Percentiles rank a stretch among this genome's conserved stretches.
These are phyloP conservation scores for Hibiscus syriacus DNA, from an alignment of 345 rosid species.

Conservation along the genomic window DNA sequence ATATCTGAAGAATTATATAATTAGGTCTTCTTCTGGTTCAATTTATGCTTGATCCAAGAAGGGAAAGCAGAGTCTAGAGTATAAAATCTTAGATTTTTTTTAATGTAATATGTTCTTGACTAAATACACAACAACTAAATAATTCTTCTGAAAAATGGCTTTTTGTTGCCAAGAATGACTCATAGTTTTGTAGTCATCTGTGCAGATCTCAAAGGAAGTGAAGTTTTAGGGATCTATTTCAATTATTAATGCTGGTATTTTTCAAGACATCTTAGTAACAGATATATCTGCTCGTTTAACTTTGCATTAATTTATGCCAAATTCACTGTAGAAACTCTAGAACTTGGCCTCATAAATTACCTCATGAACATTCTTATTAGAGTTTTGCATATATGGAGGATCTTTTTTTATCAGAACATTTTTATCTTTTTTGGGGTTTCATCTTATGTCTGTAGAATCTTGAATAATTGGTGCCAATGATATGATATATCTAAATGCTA, in stretches of 20 bases:
- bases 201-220: background rate
- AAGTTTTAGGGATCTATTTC: background rate
- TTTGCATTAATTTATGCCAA: background rate
- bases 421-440: constrained; percentile 1
- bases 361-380: background rate
- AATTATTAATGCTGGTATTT: background rate
- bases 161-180: background rate
- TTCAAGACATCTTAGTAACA: background rate
- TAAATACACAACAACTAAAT: background rate
- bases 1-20: background rate
- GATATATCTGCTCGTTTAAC: background rate
- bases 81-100: background rate
- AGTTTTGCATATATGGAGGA: background rate
- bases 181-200: background rate
- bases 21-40: background rate
- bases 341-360: no score
- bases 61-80: background rate
- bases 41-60: background rate
- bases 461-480: background rate
- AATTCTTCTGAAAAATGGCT: background rate
- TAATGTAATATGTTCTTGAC: background rate
- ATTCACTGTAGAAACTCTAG: background rate
- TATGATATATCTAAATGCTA: constrained; percentile 16
- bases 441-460: background rate
- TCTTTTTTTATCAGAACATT: background rate